Evolutionary conservation across 495 filamentous ascomycete genomes (phyloP).

Genomic region (Neurospora pannonica): DNA sequence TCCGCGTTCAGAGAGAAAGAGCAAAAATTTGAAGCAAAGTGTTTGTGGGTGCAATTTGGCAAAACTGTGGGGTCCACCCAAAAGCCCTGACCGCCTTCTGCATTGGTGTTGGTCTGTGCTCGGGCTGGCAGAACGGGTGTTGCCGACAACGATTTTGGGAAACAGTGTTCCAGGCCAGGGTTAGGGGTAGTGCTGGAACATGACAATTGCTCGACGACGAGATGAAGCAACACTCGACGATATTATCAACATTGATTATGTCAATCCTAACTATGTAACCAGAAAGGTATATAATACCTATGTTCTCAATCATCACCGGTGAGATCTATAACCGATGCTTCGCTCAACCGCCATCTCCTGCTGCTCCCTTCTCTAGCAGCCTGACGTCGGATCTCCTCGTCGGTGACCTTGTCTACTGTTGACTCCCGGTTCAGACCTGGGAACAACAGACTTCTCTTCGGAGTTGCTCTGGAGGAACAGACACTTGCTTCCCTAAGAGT

Average conservation of each 20-base stretch:
- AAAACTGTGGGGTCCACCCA: neutral
- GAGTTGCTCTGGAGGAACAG: neutral
- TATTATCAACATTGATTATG: neutral
- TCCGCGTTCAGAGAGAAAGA: neutral
- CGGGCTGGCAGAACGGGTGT: neutral
- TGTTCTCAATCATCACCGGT: slow-evolving; percentile 24
- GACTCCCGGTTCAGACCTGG: slow-evolving; percentile 8
- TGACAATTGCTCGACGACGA: neutral
- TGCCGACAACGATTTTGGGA: neutral
- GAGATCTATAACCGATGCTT: slow-evolving; percentile 30
- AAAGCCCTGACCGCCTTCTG: neutral
- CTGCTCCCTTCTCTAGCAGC: neutral
- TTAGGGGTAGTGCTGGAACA: neutral
- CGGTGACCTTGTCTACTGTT: slow-evolving; percentile 6
- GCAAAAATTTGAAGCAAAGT: neutral
- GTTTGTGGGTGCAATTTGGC: neutral
- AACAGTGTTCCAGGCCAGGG: neutral
- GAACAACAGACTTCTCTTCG: neutral
- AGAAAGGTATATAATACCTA: neutral
- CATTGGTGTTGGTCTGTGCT: neutral
- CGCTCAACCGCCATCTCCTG: slow-evolving; percentile 25
- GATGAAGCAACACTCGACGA: neutral
- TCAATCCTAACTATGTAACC: neutral
- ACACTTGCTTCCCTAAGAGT: neutral
- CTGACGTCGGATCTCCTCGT: neutral